These are phyloP conservation scores for Candida hungchunana DNA, from an alignment of 805 yeast species.

Conservation along the genomic window DNA sequence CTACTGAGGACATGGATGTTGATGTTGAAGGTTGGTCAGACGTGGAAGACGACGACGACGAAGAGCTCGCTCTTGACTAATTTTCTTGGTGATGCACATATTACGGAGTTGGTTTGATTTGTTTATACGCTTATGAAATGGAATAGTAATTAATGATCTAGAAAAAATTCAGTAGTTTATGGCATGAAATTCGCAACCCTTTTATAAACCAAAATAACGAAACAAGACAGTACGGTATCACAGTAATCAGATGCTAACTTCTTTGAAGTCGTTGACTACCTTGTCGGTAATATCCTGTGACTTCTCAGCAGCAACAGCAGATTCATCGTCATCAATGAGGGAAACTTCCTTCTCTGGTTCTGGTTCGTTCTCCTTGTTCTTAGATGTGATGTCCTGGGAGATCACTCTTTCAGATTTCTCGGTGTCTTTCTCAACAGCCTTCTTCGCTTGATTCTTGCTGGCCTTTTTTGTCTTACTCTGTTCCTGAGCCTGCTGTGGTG, in stretches of 20 bases:
- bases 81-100: no score
- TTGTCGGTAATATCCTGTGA: slow-evolving; percentile 2
- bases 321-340: slow-evolving; percentile 10
- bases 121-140: no score
- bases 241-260: slow-evolving; percentile 20
- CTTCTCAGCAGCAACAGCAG: slow-evolving; percentile 1
- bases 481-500: slow-evolving; percentile 4
- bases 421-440: slow-evolving; percentile 2
- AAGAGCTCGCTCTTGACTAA: slow-evolving; percentile 5
- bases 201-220: no score
- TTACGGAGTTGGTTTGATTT: no score
- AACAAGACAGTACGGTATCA: no score
- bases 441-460: slow-evolving; percentile 1
- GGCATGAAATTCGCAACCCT: no score
- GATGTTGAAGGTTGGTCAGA: slow-evolving; percentile 55
- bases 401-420: slow-evolving; percentile 18
- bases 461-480: slow-evolving; percentile 5
- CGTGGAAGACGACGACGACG: slow-evolving; percentile 54
- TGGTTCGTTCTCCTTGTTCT: slow-evolving; percentile 14
- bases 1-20: slow-evolving; percentile 44
- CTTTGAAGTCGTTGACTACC: slow-evolving; percentile 21
- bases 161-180: no score
- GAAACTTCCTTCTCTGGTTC: slow-evolving; percentile 12
- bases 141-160: no score
- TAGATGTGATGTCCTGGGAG: slow-evolving; percentile 21